A percentile compares a stretch with the other conserved stretches of the same genome.
Evolutionary conservation across 2,329 filamentous ascomycete species (phyloP).

Genomic region (Colletotrichum brevisporum): DNA sequence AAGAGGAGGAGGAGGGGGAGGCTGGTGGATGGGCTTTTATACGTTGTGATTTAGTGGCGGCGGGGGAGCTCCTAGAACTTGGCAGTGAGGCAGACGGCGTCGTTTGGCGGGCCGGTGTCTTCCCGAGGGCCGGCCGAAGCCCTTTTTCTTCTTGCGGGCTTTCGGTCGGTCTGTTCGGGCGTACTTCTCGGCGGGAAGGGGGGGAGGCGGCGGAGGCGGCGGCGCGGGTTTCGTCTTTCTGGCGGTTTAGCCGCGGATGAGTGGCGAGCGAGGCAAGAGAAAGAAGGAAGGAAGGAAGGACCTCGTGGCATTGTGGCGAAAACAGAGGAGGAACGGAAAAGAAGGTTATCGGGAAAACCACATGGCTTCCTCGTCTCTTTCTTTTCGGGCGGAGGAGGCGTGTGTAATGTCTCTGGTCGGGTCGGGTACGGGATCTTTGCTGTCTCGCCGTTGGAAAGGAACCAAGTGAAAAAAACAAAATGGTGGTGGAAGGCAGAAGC

Average conservation of each 20-base stretch:
- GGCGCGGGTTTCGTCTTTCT: not conserved
- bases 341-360: conserved; percentile 28
- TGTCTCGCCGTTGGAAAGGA: conserved; percentile 12
- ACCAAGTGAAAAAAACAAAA: not conserved
- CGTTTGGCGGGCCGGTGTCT: conserved; percentile 11
- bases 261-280: not conserved
- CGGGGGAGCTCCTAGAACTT: not conserved
- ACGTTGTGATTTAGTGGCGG: not conserved
- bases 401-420: conserved; percentile 8
- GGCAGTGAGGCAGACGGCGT: conserved; percentile 11
- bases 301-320: not conserved
- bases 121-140: conserved; percentile 24
- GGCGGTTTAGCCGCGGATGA: not conserved
- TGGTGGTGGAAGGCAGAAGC: not conserved
- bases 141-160: not conserved
- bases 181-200: not conserved
- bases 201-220: too few relatives aligned
- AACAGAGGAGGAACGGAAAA: conserved; percentile 3
- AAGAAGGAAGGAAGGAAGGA: conserved; percentile 7
- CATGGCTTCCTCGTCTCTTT: conserved; percentile 15
- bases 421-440: not conserved
- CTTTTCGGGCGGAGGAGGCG: not conserved
- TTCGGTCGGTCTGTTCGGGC: not conserved
- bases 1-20: too few relatives aligned
- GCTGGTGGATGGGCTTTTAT: too few relatives aligned